phyloP scores from a whole-genome alignment of 108 stramenopile genomes.

The Conticribra guillardii region DNA sequence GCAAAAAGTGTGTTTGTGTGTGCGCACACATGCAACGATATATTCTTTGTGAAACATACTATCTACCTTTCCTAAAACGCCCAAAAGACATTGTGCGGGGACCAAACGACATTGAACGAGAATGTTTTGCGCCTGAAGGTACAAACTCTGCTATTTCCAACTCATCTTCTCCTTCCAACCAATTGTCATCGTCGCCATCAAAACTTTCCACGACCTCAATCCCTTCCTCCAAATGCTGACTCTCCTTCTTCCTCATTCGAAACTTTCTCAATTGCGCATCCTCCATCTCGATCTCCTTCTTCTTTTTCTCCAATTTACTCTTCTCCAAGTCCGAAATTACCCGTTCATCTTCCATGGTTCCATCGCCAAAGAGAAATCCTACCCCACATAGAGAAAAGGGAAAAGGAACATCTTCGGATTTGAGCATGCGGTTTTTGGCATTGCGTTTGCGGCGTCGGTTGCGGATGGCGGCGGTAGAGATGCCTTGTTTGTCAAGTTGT shows the following conservation, averaged over 20 bases:
- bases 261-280: slow-evolving; percentile 60
- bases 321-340: slow-evolving; percentile 52
- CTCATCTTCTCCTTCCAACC: no score
- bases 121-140: no score
- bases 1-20: no score
- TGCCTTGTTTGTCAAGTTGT: slow-evolving; percentile 53
- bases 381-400: slow-evolving; percentile 69
- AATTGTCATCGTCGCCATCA: no score
- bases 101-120: no score
- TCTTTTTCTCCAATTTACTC: slow-evolving; percentile 49
- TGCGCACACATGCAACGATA: no score
- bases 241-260: slow-evolving; percentile 53
- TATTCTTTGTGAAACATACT: no score
- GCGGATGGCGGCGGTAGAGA: slow-evolving; percentile 69
- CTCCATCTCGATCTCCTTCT: slow-evolving; percentile 41
- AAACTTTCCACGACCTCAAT: slow-evolving; percentile 59
- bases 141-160: no score
- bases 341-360: slow-evolving; percentile 58
- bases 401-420: slow-evolving; percentile 55
- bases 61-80: no score
- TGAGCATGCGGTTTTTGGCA: slow-evolving; percentile 29
- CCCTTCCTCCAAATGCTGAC: slow-evolving; percentile 51
- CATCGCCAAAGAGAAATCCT: slow-evolving; percentile 70
- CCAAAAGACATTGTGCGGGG: no score
- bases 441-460: slow-evolving; percentile 64